Base-by-base conservation (phyloP, 108 stramenopile species). In the Stephanodiscus minutulus region DNA sequence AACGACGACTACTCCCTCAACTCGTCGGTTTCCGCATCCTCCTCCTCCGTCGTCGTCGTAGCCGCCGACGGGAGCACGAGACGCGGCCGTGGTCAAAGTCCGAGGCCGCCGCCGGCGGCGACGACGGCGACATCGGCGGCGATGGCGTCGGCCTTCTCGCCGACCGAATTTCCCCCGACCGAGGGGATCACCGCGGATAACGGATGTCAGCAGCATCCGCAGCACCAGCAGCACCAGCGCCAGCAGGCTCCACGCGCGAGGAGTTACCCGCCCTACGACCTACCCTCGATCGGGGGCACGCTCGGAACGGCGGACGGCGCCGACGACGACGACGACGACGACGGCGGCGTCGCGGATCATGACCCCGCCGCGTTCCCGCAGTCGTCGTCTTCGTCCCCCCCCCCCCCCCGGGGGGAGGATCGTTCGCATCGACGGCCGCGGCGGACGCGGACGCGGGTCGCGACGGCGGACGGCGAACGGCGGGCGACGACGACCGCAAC, bases 241-340 rank as follows among this genome's bases (percentile, higher is more conserved):
- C 25, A 25, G 29, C 5, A 37, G 5, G 43, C 21, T 29, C 15
- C 66, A 0, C 43, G 48, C 4, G 31, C 29, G 28, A 49, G 31
- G 21, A 49, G 60, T 13, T 67, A 64, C 31, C 62, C 72, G 6
- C 73, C 57, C 0, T 66, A 52, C 36, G 74, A 50, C 25, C 15
- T 75, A 31, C 60, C 48, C 25, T 61, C 47, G 3, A 67, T 75
- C 12, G 37, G 67, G 17, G 74, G 2, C 7, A 67, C 66, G n/a
- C 10, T 44, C 74, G 7, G n/a, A 1, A 2, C 46, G 47, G 4
- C 28, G 24, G 28, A 25, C 18, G 43, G 28, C 33, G 27, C 39
- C 59, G 41, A 1, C 1, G 44, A 17, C 28, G 8, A 55, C 21
- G 54, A 28, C 25, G 0, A 25, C 10, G 1, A n/a, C 25, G 5